Evolutionary conservation across 139 green algal species (phyloP), one percentile per base, ranked within the genome.

Genomic region (Tetraselmis chui): DNA sequence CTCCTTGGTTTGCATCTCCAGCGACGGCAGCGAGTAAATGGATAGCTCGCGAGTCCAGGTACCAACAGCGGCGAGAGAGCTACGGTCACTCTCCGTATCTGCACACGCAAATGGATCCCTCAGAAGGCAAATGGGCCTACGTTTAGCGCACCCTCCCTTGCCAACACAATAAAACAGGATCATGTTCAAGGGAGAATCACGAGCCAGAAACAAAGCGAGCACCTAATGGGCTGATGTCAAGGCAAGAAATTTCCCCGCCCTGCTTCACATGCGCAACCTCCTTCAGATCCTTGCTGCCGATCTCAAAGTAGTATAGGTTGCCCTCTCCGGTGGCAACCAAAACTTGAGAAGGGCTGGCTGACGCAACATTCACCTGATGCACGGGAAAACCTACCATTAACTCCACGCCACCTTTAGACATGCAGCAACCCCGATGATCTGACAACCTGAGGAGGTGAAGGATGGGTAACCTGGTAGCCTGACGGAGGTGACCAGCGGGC

Each of bases 191-290:
- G n/a, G n/a, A n/a, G n/a, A n/a, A n/a, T n/a, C n/a, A n/a, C n/a
- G n/a, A n/a, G n/a, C n/a, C n/a, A n/a, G n/a, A n/a, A n/a, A n/a
- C n/a, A n/a, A n/a, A n/a, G n/a, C n/a, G 59, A 58, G 83, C 83
- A 90, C 86, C 88, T 5, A 95, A 76, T 0, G 93, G 92, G 1
- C 87, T 95, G 75, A 97, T 83, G 89, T 99, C 96, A 29, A 99
- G 76, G 87, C 96, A 99, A 0, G 95, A 89, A 5, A 99, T 89
- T 83, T 99, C 95, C 18, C 84, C 80, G 0, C 92, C 88, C 81
- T 98, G 83, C 45, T 88, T 80, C 18, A 83, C 79, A 26, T 85
- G 81, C 0, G 32, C 87, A 24, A 81, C 80, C 84, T 97, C 90
- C 1, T 31, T 5, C 31, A 97, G 59, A 31, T 77, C 31, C 0